phyloP scores from a whole-genome alignment of 1,284 basidiomycete species.

The Melampsora americana region DNA sequence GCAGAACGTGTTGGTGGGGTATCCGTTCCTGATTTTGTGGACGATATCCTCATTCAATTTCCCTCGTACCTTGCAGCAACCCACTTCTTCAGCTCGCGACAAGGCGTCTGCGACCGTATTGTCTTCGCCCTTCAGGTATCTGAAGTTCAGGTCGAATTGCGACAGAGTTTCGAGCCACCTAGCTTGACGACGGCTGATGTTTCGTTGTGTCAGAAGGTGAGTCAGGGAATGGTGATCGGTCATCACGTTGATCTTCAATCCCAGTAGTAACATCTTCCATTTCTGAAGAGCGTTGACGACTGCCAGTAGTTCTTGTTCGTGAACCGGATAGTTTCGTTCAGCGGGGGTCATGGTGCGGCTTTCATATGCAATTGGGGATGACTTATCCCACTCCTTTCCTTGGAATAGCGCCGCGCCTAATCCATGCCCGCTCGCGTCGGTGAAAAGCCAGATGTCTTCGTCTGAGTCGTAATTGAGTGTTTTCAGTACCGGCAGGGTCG shows the following conservation, averaged over 20 bases:
- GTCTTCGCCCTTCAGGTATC: not conserved
- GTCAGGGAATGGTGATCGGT: slow-evolving; percentile 22
- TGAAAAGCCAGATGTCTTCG: slow-evolving; percentile 15
- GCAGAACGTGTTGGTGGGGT: slow-evolving; percentile 1
- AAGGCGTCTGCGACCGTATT: slow-evolving; percentile 11
- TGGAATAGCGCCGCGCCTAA: no score
- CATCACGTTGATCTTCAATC: no score
- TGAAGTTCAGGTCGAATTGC: slow-evolving; percentile 2
- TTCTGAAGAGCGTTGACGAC: no score
- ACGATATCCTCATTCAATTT: not conserved
- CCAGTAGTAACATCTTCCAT: no score
- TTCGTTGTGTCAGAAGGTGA: no score
- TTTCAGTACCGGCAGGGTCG: no score
- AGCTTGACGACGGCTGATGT: no score
- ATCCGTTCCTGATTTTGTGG: not conserved
- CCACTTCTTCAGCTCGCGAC: not conserved
- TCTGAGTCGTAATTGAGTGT: slow-evolving; percentile 1
- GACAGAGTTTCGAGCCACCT: no score
- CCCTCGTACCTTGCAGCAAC: no score
- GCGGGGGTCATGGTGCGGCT: not conserved
- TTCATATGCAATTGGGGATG: slow-evolving; percentile 2
- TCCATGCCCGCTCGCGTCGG: slow-evolving; percentile 12
- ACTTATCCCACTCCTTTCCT: not conserved
- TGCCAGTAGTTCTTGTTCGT: no score
- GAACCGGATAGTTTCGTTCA: no score